Base-by-base conservation (phyloP, 2,329 filamentous ascomycete species). In the Atkinsonella texensis region DNA sequence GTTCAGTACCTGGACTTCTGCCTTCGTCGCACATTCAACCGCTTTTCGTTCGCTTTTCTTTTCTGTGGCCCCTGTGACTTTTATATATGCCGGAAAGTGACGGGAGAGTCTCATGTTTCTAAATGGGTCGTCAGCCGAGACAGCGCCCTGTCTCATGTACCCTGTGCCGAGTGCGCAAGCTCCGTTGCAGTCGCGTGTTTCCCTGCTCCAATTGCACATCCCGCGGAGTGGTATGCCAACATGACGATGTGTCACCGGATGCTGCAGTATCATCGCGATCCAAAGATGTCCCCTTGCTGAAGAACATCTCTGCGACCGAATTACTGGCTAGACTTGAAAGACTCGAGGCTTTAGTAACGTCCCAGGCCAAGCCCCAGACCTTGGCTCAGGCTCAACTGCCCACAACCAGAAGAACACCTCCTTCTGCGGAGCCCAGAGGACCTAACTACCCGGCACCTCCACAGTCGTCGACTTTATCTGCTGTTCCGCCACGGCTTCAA, bases 131-230 rank as follows among this genome's bases (percentile, higher is more conserved):
- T 31, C 63, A 66, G 56, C 59, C 63, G 50, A 63, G 65, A 53
- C 63, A 65, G 52, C 61, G 65, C 13, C 64, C 65, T 39, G 59
- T 68, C 40, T 68, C 65, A 39, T 68, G 65, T 48, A 60, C 64
- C 51, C 60, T 66, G 49, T 68, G 65, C 54, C 59, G 65, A 50
- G 57, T 61, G 47, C 65, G 64, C 52, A 68, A 68, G 57, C 54
- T 68, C 43, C 62, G 66, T 40, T 68, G 66, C 57, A 68, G 65
- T 50, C 62, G 66, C 41, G 57, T 63, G 46, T 66, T 67, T 48
- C 66, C 66, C 2, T 68, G 66, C 54, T 60, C 61, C 47, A 68
- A 68, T 58, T 68, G 66, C 54, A 63, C 62, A 47, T 62, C 60
- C 53, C 64, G 66, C 55, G 65, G 65, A 54, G 56, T 67, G 23